Evolutionary conservation across 352 stramenopile species (phyloP), one percentile per base, ranked within the genome.

Genomic region (Phytophthora pinifolia): DNA sequence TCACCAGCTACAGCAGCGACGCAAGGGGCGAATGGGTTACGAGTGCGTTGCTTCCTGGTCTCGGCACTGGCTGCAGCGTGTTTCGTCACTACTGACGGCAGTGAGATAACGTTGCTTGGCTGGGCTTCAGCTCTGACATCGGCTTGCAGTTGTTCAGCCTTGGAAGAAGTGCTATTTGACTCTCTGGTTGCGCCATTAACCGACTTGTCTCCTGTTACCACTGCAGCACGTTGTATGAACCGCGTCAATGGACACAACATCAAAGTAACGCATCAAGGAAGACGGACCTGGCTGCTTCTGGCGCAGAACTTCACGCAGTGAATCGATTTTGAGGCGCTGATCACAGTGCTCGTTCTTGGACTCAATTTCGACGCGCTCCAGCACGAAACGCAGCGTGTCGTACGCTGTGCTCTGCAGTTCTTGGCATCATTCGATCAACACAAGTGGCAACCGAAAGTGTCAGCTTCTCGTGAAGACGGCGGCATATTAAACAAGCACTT

Each of bases 301-400:
- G 5, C 48, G 56, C 27, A 76, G 34, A 33, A 38, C 41, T 27
- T 67, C 57, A 7, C 50, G 63, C 1, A 74, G 55, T 9, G 52
- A 59, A 36, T 74, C 66, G 25, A 74, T 67, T 29, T 70, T 75
- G 15, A 68, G 31, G 13, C 58, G 55, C 25, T 77, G 71, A 46
- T 84, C 66, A 22, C 68, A 75, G 10, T 74, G 46, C 22, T 70
- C 62, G 31, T 79, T 66, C 32, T 60, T 68, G 5, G 76, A 53
- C 37, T 87, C 76, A 35, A 64, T 72, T 52, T 80, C 69, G 7
- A 85, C 56, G 1, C 74, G 69, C 8, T 81, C 72, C 17, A 81
- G 37, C 4, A 85, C 60, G 46, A 87, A 87, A 0, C 54, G 44
- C 20, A 87, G 59, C 0, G 74, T 87, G 25, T 87, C 76, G 22